A percentile compares a stretch with the other conserved stretches of the same genome.
These are phyloP conservation scores for Posidonia australis DNA, from an alignment of 106 monocot genomes.

Conservation along the genomic window DNA sequence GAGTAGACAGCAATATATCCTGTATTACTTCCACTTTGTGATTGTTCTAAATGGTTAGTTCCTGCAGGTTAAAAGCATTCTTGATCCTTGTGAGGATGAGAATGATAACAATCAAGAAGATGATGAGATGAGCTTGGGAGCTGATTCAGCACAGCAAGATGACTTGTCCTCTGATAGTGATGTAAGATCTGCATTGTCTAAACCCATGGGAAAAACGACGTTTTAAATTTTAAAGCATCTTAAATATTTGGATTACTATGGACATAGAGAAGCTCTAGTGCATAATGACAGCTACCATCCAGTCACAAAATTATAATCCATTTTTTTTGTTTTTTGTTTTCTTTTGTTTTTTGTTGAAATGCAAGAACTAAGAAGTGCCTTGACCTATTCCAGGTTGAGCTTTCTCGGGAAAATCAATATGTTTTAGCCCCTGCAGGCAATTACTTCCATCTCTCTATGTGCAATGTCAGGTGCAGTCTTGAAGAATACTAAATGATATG, in stretches of 20 bases:
- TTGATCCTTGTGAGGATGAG: constrained; percentile 98
- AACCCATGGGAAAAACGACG: neutral
- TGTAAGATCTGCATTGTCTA: constrained; percentile 17
- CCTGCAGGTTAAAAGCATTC: constrained; percentile 87
- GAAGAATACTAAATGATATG: constrained; percentile 6
- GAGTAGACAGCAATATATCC: neutral
- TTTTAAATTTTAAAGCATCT: neutral
- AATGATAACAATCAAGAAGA: constrained; percentile 52
- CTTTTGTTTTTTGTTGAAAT: neutral
- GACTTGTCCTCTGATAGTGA: constrained; percentile 73
- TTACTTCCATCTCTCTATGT: neutral
- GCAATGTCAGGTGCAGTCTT: neutral
- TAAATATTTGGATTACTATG: neutral
- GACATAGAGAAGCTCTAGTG: too few species aligned
- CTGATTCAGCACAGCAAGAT: constrained; percentile 43
- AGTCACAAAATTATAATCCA: neutral
- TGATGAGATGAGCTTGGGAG: constrained; percentile 53
- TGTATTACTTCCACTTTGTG: neutral
- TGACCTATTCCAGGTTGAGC: constrained; percentile 13
- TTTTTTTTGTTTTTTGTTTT: neutral
- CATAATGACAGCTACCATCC: neutral
- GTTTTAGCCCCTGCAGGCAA: constrained; percentile 68
- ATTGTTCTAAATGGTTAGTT: neutral
- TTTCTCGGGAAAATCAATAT: constrained; percentile 50
- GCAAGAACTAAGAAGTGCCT: neutral